Evolutionary conservation across 257 asterid species (phyloP).

Genomic region (Salvia miltiorrhiza): DNA sequence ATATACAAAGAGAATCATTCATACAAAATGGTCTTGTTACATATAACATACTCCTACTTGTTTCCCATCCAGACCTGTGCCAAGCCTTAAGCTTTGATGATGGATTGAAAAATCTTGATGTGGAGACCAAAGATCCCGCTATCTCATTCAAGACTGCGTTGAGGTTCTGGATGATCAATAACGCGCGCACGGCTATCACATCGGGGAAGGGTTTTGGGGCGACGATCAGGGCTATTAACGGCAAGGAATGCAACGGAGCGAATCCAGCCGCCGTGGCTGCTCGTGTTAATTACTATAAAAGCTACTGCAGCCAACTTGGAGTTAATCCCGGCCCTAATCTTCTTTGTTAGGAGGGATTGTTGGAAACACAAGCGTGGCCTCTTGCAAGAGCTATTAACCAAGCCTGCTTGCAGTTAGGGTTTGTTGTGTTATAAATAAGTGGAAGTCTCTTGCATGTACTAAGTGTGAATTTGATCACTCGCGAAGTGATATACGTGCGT

Average conservation of each 20-base stretch:
- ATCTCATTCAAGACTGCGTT: slow-evolving; percentile 33
- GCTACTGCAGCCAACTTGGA: slow-evolving; percentile 11
- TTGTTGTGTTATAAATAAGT: no score
- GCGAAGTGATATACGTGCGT: no score
- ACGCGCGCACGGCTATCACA: background rate
- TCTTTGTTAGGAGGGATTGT: slow-evolving; percentile 9
- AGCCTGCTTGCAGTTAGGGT: no score
- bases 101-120: slow-evolving; percentile 35
- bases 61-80: no score
- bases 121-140: slow-evolving; percentile 27
- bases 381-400: no score
- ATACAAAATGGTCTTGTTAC: no score
- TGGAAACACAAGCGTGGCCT: no score
- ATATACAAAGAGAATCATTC: no score
- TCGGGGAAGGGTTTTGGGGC: slow-evolving; percentile 21
- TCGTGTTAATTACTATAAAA: slow-evolving; percentile 8
- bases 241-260: slow-evolving; percentile 15
- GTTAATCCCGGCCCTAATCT: slow-evolving; percentile 18
- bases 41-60: no score
- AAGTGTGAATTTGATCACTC: no score
- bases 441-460: no score
- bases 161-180: slow-evolving; percentile 21
- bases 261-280: background rate
- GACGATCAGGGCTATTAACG: slow-evolving; percentile 18
- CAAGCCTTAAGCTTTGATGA: slow-evolving; percentile 37